Evolutionary conservation across 768 basidiomycete genomes (phyloP).

Genomic region (Pisolithus sp.): DNA sequence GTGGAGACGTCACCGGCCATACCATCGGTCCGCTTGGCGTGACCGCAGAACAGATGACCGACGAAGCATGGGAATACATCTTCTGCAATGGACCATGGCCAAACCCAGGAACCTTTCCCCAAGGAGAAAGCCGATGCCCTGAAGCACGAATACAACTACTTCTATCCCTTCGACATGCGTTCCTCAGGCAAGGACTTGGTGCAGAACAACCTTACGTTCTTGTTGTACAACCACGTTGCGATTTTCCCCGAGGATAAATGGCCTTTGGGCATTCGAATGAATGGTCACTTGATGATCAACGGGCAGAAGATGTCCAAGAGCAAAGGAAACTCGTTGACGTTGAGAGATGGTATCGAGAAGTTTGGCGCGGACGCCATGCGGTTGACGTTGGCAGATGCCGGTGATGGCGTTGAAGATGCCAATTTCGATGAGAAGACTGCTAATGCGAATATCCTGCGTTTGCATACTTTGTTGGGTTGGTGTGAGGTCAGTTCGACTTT

Average conservation of each 20-base stretch:
- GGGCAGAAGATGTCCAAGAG: constrained; percentile 99
- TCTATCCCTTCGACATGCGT: constrained; percentile 97
- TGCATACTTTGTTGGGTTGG: constrained; percentile 89
- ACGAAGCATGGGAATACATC: constrained; percentile 96
- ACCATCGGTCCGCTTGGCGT: constrained; percentile 79
- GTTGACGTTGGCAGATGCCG: constrained; percentile 89
- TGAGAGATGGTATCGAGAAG: constrained; percentile 84
- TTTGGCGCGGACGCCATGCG: constrained; percentile 96
- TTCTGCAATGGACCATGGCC: constrained; percentile 76
- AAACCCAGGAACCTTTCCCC: constrained; percentile 52
- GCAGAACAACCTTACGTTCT: constrained; percentile 92
- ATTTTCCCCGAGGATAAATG: constrained; percentile 83
- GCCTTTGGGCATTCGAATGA: constrained; percentile 89
- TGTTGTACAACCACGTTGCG: constrained; percentile 91
- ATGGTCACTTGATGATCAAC: constrained; percentile 95
- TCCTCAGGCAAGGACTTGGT: constrained; percentile 98
- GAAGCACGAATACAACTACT: constrained; percentile 91
- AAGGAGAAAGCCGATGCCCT: constrained; percentile 76
- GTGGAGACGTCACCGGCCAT: constrained; percentile 69
- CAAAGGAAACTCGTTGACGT: constrained; percentile 90
- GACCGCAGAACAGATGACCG: constrained; percentile 88
- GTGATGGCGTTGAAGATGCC: constrained; percentile 95
- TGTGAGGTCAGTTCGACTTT: constrained; percentile 59
- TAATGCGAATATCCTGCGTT: constrained; percentile 90
- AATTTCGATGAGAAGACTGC: constrained; percentile 99